These are phyloP conservation scores for Zoysia pacifica DNA, from an alignment of 176 grass and related monocot species.

Conservation along the genomic window DNA sequence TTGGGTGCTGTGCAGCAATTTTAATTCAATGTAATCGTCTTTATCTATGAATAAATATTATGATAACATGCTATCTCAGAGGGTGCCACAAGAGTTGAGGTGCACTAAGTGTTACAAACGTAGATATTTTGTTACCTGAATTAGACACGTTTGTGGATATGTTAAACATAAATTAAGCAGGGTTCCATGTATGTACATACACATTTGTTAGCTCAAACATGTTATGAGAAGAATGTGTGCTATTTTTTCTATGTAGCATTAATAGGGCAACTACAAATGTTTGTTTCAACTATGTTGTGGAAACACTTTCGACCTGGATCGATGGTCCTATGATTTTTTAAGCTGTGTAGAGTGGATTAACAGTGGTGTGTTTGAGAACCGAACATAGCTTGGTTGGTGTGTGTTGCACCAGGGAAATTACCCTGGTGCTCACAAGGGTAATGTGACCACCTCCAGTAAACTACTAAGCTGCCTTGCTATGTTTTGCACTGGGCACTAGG, in stretches of 20 bases:
- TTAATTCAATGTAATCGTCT: neutral
- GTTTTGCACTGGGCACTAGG: neutral
- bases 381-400: neutral
- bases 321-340: neutral
- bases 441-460: neutral
- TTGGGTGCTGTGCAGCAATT: neutral
- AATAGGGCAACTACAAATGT: neutral
- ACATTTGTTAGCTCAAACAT: conserved; percentile 1
- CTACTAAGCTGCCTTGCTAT: neutral
- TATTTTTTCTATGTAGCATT: neutral
- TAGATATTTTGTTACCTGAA: neutral
- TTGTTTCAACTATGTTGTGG: neutral
- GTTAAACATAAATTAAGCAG: neutral
- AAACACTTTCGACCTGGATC: neutral
- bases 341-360: neutral
- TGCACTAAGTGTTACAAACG: neutral
- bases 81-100: neutral
- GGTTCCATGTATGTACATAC: neutral
- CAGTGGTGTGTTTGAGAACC: neutral
- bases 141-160: neutral
- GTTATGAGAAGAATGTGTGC: neutral
- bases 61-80: neutral
- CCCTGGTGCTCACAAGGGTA: neutral
- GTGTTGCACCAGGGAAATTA: neutral
- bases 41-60: neutral